Evolutionary conservation across 2,329 filamentous ascomycete genomes (phyloP), one percentile per base, ranked within the genome.

Genomic region (Sporothrix sp.): DNA sequence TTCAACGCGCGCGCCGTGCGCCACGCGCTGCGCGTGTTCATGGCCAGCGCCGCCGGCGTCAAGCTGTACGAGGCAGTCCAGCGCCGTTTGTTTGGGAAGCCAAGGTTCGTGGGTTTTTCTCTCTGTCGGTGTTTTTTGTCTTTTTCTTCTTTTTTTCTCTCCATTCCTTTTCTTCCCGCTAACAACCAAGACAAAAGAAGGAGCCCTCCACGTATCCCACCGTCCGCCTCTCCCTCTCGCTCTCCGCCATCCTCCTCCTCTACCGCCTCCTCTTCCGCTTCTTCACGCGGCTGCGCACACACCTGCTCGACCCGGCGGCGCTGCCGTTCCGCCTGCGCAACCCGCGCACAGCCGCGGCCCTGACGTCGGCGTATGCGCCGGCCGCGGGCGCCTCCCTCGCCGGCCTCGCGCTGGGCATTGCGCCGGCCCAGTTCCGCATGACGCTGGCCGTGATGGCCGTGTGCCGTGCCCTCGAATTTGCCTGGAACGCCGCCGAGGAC

Each of bases 181-280:
- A 39, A 48, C 43, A 21, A 9, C 11, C 23, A 45, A 28, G 2
- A n/a, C 40, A 32, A 57, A 74, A 58, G 78, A 75, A 58, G 68
- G 74, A 37, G 72, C 78, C 0, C 68, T 81, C 14, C 75, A 79
- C 68, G 79, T 76, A 55, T 87, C 83, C 82, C 0, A 84, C 85
- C 21, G 71, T 93, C 46, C 79, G 89, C 50, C 74, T 95, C 9
- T 91, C 89, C 0, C 72, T 90, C 8, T 93, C 88, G 0, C 75
- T 96, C 13, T 90, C 89, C 14, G 78, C 86, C 3, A 88, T 96
- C 56, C 76, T 97, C 18, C 79, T 97, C 38, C 79, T 63, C 54
- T 93, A 98, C 65, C 82, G 93, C 27, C 74, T 95, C 1, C 80
- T 97, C 23, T 88, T 91, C 68, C 87, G 91, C 53, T 95, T 97